These are phyloP conservation scores for Casuarina glauca DNA, from an alignment of 306 rosid genomes.

Conservation along the genomic window DNA sequence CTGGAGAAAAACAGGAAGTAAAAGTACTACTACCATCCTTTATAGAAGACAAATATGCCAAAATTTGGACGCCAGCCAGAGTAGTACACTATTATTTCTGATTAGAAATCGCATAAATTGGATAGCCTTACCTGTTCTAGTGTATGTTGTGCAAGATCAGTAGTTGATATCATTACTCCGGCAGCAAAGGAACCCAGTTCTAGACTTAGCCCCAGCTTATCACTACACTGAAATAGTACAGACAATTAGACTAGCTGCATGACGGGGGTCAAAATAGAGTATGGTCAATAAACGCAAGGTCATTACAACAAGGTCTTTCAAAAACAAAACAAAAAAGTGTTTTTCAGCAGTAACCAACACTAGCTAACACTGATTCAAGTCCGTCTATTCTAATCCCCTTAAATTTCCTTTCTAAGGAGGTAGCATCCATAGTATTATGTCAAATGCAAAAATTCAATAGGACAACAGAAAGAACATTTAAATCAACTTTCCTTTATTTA, in stretches of 20 bases:
- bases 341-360: not conserved
- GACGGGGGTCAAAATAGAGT: not conserved
- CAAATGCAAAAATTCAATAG: not conserved
- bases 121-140: constrained; percentile 69
- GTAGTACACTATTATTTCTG: not conserved
- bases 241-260: constrained; percentile 24
- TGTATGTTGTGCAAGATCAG: constrained; percentile 98
- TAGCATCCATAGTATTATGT: not conserved
- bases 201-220: constrained; percentile 93
- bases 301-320: not conserved
- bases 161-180: constrained; percentile 97
- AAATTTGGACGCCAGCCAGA: not conserved
- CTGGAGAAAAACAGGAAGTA: not conserved
- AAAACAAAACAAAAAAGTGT: not conserved
- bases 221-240: constrained; percentile 84
- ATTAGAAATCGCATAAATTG: not conserved
- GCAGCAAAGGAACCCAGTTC: constrained; percentile 98
- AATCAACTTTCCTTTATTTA: constrained; percentile 6
- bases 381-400: not conserved
- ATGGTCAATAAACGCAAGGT: not conserved
- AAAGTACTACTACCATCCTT: not conserved
- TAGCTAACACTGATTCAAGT: not conserved
- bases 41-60: not conserved
- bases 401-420: not conserved
- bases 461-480: constrained; percentile 8